These are phyloP conservation scores for Penicillium samsonianum DNA, from an alignment of 495 filamentous ascomycete species.

Conservation along the genomic window DNA sequence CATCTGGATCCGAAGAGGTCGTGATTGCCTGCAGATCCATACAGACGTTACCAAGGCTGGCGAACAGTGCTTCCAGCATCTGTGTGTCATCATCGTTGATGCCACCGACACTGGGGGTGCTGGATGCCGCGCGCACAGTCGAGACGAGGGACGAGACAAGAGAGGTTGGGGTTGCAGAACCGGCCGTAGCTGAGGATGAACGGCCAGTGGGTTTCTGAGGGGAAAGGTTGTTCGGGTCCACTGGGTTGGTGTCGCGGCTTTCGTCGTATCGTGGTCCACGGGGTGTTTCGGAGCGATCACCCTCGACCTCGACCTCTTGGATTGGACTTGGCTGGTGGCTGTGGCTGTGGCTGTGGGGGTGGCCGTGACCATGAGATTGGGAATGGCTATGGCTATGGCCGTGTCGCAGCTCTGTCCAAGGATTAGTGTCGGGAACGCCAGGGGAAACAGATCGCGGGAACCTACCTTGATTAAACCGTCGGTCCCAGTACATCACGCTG, in stretches of 20 bases:
- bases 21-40: slow-evolving; percentile 63
- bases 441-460: neutral
- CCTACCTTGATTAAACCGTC: slow-evolving; percentile 45
- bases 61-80: slow-evolving; percentile 73
- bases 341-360: slow-evolving; percentile 14
- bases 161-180: slow-evolving; percentile 40
- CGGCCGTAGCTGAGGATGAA: slow-evolving; percentile 32
- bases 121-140: slow-evolving; percentile 43
- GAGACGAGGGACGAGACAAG: slow-evolving; percentile 44
- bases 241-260: slow-evolving; percentile 8
- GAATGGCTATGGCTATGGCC: slow-evolving; percentile 13
- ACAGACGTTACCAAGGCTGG: slow-evolving; percentile 70
- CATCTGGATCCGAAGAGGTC: slow-evolving; percentile 46
- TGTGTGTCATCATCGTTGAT: slow-evolving; percentile 69
- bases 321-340: slow-evolving; percentile 18
- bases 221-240: neutral
- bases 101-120: slow-evolving; percentile 39
- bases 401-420: slow-evolving; percentile 32
- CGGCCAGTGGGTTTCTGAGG: slow-evolving; percentile 20
- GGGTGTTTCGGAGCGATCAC: slow-evolving; percentile 24
- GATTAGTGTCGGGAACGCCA: neutral
- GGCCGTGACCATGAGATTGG: slow-evolving; percentile 19
- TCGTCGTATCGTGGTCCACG: slow-evolving; percentile 15
- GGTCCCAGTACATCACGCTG: slow-evolving; percentile 45
- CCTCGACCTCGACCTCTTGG: slow-evolving; percentile 11